These are phyloP conservation scores for Lipomyces mesembrius DNA, from an alignment of 805 yeast species.

Conservation along the genomic window DNA sequence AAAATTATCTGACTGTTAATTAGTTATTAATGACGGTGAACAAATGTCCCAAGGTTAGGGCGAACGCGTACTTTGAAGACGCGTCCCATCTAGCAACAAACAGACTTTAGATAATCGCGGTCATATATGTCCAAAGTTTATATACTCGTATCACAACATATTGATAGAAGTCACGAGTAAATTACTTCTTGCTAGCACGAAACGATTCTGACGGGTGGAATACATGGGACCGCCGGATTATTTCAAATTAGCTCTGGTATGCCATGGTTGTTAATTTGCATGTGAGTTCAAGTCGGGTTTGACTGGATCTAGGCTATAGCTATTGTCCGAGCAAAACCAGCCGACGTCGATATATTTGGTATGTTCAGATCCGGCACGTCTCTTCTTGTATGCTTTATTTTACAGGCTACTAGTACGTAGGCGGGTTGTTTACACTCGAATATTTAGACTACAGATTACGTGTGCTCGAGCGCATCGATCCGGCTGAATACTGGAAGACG, in stretches of 20 bases:
- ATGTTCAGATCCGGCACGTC: not conserved
- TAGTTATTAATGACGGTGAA: too few species aligned
- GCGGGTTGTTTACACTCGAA: too few species aligned
- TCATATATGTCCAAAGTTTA: too few species aligned
- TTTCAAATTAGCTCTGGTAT: conserved; percentile 3
- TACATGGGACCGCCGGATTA: not conserved
- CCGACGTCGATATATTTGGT: conserved; percentile 3
- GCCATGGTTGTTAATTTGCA: not conserved
- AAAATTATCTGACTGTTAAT: too few species aligned
- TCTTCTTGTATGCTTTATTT: too few species aligned
- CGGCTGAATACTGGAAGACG: conserved; percentile 24
- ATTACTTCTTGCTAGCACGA: not conserved
- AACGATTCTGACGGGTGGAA: not conserved
- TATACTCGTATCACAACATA: not conserved
- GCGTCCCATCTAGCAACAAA: not conserved
- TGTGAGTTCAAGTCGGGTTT: not conserved
- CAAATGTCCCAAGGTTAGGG: not conserved
- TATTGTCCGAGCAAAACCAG: conserved; percentile 12
- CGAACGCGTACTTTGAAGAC: not conserved
- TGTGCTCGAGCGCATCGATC: conserved; percentile 22
- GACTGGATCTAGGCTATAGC: conserved; percentile 10
- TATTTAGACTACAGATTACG: conserved; percentile 18
- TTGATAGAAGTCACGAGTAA: not conserved
- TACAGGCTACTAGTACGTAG: too few species aligned
- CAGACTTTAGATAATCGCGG: not conserved